phyloP scores from a whole-genome alignment of 139 green algal genomes.

The Tetraselmis chui region DNA sequence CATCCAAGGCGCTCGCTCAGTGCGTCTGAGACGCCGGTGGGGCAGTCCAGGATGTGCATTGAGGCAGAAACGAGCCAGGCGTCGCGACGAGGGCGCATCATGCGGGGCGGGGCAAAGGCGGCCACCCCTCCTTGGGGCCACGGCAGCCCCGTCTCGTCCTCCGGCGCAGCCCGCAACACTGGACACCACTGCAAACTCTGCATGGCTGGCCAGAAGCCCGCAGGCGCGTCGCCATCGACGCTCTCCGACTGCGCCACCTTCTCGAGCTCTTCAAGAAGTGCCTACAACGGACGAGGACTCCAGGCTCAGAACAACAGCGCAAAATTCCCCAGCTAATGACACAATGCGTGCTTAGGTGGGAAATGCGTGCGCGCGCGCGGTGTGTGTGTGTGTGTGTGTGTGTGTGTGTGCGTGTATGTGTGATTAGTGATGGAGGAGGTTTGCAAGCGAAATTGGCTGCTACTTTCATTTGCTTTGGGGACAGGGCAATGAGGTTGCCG shows the following conservation, averaged over 20 bases:
- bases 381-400: too few species aligned
- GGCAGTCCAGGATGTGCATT: conserved; percentile 32
- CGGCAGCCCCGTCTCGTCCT: conserved; percentile 6
- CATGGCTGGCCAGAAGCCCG: conserved; percentile 38
- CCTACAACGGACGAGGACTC: conserved; percentile 4
- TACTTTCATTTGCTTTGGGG: too few species aligned
- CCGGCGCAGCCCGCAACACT: conserved; percentile 33
- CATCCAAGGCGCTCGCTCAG: conserved; percentile 41
- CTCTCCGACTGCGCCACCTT: not conserved
- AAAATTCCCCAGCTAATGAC: too few species aligned
- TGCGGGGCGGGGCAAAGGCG: conserved; percentile 27
- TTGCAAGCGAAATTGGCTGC: too few species aligned
- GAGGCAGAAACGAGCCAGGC: conserved; percentile 48
- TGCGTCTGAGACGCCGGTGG: not conserved
- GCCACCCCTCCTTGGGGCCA: conserved; percentile 2
- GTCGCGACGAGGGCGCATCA: conserved; percentile 28
- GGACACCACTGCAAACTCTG: conserved; percentile 48
- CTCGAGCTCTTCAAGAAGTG: not conserved
- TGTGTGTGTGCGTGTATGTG: too few species aligned
- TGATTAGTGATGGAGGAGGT: too few species aligned
- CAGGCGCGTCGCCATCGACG: too few species aligned
- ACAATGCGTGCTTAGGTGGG: too few species aligned
- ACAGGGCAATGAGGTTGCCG: too few species aligned
- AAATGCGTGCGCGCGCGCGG: too few species aligned
- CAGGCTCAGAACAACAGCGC: too few species aligned